Evolutionary conservation across 176 grass and related monocot genomes (phyloP).

Genomic region (Oryza brachyantha): DNA sequence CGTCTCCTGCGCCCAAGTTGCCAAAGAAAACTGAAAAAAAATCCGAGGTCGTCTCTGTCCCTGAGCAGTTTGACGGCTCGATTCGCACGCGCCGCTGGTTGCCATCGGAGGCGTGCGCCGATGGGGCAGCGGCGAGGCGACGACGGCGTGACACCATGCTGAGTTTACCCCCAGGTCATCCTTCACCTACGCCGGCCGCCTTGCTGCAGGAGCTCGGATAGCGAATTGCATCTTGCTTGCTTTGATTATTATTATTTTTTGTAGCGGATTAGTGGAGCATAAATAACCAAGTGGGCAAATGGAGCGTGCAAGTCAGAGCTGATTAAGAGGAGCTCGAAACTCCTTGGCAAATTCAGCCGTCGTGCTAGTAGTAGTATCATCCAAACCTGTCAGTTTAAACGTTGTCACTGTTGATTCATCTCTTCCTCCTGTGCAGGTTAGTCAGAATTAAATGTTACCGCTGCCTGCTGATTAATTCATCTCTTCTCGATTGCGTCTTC

Average conservation of each 20-base stretch:
- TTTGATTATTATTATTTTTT: no score
- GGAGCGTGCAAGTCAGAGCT: neutral
- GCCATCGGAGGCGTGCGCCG: neutral
- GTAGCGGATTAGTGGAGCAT: neutral
- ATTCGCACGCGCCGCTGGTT: constrained; percentile 12
- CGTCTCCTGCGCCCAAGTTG: constrained; percentile 1
- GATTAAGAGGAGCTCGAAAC: neutral
- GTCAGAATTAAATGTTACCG: neutral
- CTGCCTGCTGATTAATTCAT: neutral
- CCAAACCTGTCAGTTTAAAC: neutral
- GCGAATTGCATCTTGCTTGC: no score
- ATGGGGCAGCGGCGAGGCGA: neutral
- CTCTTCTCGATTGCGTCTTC: no score
- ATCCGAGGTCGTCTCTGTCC: neutral
- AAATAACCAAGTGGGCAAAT: neutral
- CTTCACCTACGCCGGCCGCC: no score
- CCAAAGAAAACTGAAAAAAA: neutral
- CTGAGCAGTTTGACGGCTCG: neutral
- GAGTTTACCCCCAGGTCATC: neutral
- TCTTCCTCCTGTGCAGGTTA: neutral
- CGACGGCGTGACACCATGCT: constrained; percentile 15
- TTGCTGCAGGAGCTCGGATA: no score
- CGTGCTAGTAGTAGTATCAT: neutral
- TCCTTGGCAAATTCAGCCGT: neutral
- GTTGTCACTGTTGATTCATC: neutral